Percentiles rank a stretch among this genome's conserved stretches.
Conservation (phyloP, 352 stramenopile genomes). For the Phytophthora litchii region DNA sequence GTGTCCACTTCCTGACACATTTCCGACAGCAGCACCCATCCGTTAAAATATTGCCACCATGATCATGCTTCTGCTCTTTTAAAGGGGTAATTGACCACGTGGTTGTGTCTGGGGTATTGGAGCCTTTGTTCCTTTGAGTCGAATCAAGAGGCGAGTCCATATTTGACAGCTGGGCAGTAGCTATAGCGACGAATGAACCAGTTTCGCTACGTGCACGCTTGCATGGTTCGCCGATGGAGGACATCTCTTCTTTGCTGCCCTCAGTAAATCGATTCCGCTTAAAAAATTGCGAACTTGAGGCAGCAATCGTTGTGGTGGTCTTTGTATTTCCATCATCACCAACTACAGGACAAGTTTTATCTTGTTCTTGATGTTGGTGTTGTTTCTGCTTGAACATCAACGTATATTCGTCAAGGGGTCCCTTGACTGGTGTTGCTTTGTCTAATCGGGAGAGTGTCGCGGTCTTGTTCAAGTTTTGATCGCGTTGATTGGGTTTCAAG, state of each 20-base stretch:
- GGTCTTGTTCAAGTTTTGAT: slow-evolving; percentile 6
- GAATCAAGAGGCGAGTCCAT: neutral
- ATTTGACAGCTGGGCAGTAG: neutral
- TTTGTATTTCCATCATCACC: neutral
- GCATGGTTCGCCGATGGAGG: slow-evolving; percentile 1
- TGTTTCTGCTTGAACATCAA: neutral
- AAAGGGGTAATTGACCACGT: neutral
- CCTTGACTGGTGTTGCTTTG: neutral
- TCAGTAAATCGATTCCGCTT: slow-evolving; percentile 6
- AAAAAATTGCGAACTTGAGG: neutral
- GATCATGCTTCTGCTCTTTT: neutral
- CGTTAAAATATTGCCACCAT: slow-evolving; percentile 15
- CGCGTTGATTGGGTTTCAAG: neutral
- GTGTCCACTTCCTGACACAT: slow-evolving; percentile 17
- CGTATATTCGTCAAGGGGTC: slow-evolving; percentile 6
- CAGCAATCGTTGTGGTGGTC: neutral
- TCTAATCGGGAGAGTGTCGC: slow-evolving; percentile 5
- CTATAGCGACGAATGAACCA: neutral
- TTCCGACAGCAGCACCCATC: slow-evolving; percentile 21
- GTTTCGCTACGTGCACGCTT: slow-evolving; percentile 6
- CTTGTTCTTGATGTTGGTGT: neutral
- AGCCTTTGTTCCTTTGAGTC: neutral
- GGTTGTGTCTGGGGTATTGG: neutral
- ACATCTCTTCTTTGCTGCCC: slow-evolving; percentile 7
- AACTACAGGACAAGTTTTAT: neutral